Conservation (phyloP, 2,329 filamentous ascomycete genomes). For the Verticillium klebahnii region DNA sequence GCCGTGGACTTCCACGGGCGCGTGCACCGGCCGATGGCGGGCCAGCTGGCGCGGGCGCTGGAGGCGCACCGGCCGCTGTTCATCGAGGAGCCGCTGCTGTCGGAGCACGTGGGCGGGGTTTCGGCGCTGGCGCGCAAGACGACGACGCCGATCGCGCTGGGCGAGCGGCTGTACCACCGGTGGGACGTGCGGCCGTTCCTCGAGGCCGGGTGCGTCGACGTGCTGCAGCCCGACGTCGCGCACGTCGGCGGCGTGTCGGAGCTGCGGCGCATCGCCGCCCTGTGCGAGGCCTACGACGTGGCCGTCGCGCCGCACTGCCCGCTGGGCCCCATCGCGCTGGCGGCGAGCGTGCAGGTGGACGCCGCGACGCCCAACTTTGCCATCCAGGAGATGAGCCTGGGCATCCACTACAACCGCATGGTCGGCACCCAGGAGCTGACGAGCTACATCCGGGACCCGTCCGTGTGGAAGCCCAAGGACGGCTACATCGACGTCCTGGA, state of each 20-base stretch:
- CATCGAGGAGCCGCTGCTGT: constrained; percentile 66
- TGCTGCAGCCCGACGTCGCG: constrained; percentile 68
- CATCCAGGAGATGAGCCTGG: constrained; percentile 75
- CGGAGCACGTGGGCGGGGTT: constrained; percentile 63
- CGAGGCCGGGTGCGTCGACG: constrained; percentile 62
- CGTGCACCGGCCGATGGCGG: constrained; percentile 76
- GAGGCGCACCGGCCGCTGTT: constrained; percentile 69
- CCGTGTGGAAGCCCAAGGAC: no score
- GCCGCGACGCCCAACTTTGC: constrained; percentile 58
- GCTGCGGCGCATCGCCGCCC: constrained; percentile 61
- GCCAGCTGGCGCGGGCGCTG: constrained; percentile 63
- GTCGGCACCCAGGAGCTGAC: no score
- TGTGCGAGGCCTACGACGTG: constrained; percentile 71
- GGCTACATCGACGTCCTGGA: no score
- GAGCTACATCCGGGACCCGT: no score
- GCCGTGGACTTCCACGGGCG: constrained; percentile 76
- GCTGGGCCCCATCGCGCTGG: constrained; percentile 67
- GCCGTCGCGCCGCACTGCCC: constrained; percentile 71
- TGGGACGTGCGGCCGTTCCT: constrained; percentile 73
- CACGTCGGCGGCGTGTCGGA: constrained; percentile 73
- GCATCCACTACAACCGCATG: constrained; percentile 67
- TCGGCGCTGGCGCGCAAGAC: constrained; percentile 52
- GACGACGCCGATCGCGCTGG: constrained; percentile 63
- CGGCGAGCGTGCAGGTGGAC: constrained; percentile 65
- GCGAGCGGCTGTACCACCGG: constrained; percentile 65